Percentiles rank a stretch among this genome's conserved stretches.
phyloP scores from a whole-genome alignment of 208 protist genomes.

The Leishmania major region DNA sequence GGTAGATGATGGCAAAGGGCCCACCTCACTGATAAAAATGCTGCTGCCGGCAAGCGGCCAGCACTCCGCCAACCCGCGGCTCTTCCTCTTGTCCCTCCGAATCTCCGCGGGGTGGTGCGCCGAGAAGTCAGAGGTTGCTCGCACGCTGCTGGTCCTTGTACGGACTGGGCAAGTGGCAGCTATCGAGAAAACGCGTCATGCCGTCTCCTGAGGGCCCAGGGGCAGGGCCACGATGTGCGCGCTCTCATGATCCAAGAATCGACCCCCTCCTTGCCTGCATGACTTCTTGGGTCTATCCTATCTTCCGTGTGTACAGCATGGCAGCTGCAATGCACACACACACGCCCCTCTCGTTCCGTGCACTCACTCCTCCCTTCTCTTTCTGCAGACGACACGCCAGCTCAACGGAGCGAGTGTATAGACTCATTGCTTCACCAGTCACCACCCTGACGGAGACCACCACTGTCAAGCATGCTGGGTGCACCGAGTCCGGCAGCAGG shows the following conservation, averaged over 20 bases:
- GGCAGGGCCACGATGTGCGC: background rate
- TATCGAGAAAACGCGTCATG: background rate
- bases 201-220: background rate
- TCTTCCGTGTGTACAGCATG: background rate
- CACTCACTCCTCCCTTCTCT: background rate
- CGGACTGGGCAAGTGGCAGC: background rate
- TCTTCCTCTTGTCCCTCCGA: background rate
- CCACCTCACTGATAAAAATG: background rate
- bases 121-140: background rate
- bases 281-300: background rate
- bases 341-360: too few species aligned
- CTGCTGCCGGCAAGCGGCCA: background rate
- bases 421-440: background rate
- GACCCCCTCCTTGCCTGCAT: background rate
- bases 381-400: background rate
- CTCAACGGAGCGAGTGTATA: background rate
- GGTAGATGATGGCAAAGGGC: background rate
- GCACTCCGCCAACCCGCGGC: background rate
- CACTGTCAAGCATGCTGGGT: background rate
- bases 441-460: background rate
- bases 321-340: background rate
- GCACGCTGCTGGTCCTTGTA: background rate
- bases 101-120: background rate
- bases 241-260: background rate
- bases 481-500: background rate